Base-by-base conservation (phyloP, 139 green algal genomes). In the Ettlia oleoabundans region DNA sequence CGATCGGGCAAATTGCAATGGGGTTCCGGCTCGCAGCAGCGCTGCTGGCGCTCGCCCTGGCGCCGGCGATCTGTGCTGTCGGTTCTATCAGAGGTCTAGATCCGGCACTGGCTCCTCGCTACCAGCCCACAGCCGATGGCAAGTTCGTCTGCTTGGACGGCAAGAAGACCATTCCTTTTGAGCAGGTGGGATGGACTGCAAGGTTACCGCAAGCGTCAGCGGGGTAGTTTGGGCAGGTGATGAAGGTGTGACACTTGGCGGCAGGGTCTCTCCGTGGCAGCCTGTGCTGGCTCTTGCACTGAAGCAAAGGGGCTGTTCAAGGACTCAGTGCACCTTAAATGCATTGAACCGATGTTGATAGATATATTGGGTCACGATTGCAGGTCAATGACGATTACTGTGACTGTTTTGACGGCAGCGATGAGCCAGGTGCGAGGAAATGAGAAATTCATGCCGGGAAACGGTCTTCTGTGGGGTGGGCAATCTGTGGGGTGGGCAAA, bases 301-400 rank as follows among this genome's bases (percentile, higher is more conserved):
- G n/a, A n/a, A n/a, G n/a, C n/a, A n/a, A n/a, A n/a, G n/a, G n/a
- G n/a, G n/a, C n/a, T n/a, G n/a, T 58, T 58, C 13, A 24, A 58
- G 15, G 47, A 10, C 47, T 58, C 47, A 58, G 47, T 10, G 47
- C 47, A 15, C 13, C 47, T 10, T 15, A 15, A 58, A 58, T 10
- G 13, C 47, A 24, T 58, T 58, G 47, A 15, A 7, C 35, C n/a
- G n/a, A n/a, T n/a, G n/a, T n/a, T n/a, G n/a, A n/a, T n/a, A 10
- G 15, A 10, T 18, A 21, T 43, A 9, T 13, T 22, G 19, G 1
- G 47, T 15, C 55, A n/a, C 55, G 13, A 58, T 10, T 65, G 2
- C 82, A 81, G 0, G 86, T 99, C 10, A 99, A 99, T 80, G 96
- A 99, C 75, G 89, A 96, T 78, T 98, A 95, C 84, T 99, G 96